These are phyloP conservation scores for Ustilaginoidea virens DNA, from an alignment of 2,329 filamentous ascomycete species.

Conservation along the genomic window DNA sequence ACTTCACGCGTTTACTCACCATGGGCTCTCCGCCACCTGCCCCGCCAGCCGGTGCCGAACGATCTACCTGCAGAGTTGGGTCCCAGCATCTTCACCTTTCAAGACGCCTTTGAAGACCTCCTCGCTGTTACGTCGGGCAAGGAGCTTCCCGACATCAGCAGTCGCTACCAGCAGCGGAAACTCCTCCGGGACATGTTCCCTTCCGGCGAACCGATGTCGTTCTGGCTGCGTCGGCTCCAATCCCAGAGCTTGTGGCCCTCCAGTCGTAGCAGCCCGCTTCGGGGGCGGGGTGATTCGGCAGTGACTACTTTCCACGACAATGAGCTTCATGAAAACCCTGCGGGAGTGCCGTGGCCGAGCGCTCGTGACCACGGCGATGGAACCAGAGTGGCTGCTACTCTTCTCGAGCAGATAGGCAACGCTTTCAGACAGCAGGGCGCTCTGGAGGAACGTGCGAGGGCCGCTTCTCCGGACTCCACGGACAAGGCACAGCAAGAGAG, in stretches of 20 bases:
- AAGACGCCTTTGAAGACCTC: conserved; percentile 43
- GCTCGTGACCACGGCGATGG: too few species aligned
- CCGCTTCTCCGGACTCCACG: neutral
- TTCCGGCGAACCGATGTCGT: conserved; percentile 22
- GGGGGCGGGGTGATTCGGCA: too few species aligned
- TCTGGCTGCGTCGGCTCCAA: conserved; percentile 25
- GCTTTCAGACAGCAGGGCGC: conserved; percentile 4
- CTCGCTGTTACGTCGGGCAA: conserved; percentile 29
- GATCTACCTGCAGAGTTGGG: conserved; percentile 24
- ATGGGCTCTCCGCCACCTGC: conserved; percentile 24
- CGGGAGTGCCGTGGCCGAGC: too few species aligned
- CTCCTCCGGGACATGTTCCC: conserved; percentile 24
- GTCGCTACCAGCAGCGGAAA: conserved; percentile 18
- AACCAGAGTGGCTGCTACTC: too few species aligned
- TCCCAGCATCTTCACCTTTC: conserved; percentile 30
- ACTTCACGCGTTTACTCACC: conserved; percentile 15
- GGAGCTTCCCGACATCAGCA: conserved; percentile 23
- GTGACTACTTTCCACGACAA: too few species aligned
- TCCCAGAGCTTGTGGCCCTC: conserved; percentile 20
- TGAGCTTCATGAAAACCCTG: conserved; percentile 18
- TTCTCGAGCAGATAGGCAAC: conserved; percentile 5
- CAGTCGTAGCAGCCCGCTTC: too few species aligned
- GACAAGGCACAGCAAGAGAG: conserved; percentile 1
- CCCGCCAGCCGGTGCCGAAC: conserved; percentile 30
- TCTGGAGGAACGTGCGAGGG: neutral